phyloP scores from a whole-genome alignment of 164 flowering plant species.

The Vitis amurensis region DNA sequence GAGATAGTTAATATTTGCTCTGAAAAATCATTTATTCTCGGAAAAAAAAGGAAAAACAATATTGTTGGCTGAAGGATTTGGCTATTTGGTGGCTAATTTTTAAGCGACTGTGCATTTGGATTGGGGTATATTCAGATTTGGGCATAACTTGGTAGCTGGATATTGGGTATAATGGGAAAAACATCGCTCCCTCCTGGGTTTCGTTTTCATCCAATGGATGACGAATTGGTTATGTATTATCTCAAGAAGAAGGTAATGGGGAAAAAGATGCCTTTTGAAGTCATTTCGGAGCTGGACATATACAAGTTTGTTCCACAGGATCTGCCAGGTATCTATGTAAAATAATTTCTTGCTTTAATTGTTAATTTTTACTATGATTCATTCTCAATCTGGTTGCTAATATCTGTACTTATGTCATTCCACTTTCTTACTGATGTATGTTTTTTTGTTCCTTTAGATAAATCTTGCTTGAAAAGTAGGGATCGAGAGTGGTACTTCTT shows the following conservation, averaged over 20 bases:
- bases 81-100: not conserved
- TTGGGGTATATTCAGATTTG: not conserved
- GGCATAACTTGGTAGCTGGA: not conserved
- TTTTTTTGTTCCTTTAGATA: conserved; percentile 35
- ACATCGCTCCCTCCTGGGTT: conserved; percentile 66
- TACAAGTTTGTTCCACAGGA: conserved; percentile 80
- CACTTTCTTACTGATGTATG: not conserved
- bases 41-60: not conserved
- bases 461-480: conserved; percentile 42
- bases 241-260: conserved; percentile 68
- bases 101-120: not conserved
- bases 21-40: no score
- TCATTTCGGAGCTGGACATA: conserved; percentile 64
- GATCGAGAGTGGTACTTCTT: conserved; percentile 89
- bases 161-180: conserved; percentile 30
- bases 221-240: conserved; percentile 67
- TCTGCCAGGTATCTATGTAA: conserved; percentile 57
- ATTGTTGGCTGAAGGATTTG: conserved; percentile 1
- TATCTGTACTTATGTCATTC: not conserved
- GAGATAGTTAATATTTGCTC: no score
- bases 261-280: conserved; percentile 34
- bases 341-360: not conserved
- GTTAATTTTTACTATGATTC: not conserved
- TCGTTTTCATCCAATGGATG: conserved; percentile 90
- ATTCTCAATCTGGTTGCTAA: not conserved